phyloP scores from a whole-genome alignment of 1,284 basidiomycete species.

The Microbotryum scabiosae region DNA sequence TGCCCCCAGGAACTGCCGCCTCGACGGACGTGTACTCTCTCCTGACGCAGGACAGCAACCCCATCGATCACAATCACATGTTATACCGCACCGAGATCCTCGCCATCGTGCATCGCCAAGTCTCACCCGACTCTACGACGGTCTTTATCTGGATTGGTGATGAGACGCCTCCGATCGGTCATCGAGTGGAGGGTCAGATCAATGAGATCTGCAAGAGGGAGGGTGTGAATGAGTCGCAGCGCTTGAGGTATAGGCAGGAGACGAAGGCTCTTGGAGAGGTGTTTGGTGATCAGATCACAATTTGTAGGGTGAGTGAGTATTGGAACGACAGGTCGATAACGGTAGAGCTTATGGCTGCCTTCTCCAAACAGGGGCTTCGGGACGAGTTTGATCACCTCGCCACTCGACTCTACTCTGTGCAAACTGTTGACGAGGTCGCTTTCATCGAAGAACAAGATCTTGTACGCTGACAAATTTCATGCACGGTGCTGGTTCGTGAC shows the following conservation, averaged over 20 bases:
- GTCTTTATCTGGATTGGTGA: slow-evolving; percentile 22
- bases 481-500: not conserved
- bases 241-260: slow-evolving; percentile 7
- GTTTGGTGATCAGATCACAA: slow-evolving; percentile 20
- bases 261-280: slow-evolving; percentile 12
- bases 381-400: slow-evolving; percentile 24
- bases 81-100: slow-evolving; percentile 18
- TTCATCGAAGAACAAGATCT: slow-evolving; percentile 18
- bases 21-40: slow-evolving; percentile 22
- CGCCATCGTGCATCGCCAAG: slow-evolving; percentile 14
- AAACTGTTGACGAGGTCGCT: slow-evolving; percentile 2
- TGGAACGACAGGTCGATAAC: too few species aligned
- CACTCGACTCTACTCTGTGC: slow-evolving; percentile 9
- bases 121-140: not conserved
- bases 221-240: not conserved
- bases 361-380: slow-evolving; percentile 6
- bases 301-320: slow-evolving; percentile 8
- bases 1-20: slow-evolving; percentile 1
- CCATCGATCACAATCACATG: slow-evolving; percentile 26
- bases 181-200: slow-evolving; percentile 3
- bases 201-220: slow-evolving; percentile 5
- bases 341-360: not conserved
- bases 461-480: not conserved
- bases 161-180: slow-evolving; percentile 10
- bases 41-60: slow-evolving; percentile 15